phyloP scores from a whole-genome alignment of 116 monocot species.

The Zostera marina region DNA sequence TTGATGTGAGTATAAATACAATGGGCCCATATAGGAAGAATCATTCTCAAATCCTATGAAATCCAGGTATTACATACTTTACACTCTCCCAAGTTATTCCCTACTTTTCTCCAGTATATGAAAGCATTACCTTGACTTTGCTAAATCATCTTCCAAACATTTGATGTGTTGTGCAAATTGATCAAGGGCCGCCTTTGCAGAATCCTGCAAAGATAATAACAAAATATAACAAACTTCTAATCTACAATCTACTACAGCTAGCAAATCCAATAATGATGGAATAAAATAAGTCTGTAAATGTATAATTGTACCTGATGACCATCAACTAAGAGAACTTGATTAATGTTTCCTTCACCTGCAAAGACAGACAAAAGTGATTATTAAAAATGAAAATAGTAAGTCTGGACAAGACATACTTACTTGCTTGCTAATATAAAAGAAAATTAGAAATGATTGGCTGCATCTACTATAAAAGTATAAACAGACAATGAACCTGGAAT shows the following conservation, averaged over 20 bases:
- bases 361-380: background rate
- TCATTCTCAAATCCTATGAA: too few relatives aligned
- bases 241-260: background rate
- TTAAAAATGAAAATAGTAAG: background rate
- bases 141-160: constrained; percentile 54
- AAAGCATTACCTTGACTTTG: constrained; percentile 34
- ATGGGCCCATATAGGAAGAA: too few relatives aligned
- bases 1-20: too few relatives aligned
- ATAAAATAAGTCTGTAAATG: background rate
- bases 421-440: background rate
- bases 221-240: background rate
- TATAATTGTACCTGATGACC: constrained; percentile 40
- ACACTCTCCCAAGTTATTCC: too few relatives aligned
- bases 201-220: constrained; percentile 23
- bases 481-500: constrained; percentile 2
- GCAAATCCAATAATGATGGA: background rate
- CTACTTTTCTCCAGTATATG: too few relatives aligned
- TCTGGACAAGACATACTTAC: background rate
- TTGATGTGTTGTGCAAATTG: constrained; percentile 45
- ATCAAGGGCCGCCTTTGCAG: constrained; percentile 47
- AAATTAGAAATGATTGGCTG: too few relatives aligned
- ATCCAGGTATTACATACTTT: too few relatives aligned
- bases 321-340: constrained; percentile 41
- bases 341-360: constrained; percentile 27
- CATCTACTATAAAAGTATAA: background rate